Evolutionary conservation across 2,329 filamentous ascomycete genomes (phyloP).

Genomic region (Clarireedia monteithiana): DNA sequence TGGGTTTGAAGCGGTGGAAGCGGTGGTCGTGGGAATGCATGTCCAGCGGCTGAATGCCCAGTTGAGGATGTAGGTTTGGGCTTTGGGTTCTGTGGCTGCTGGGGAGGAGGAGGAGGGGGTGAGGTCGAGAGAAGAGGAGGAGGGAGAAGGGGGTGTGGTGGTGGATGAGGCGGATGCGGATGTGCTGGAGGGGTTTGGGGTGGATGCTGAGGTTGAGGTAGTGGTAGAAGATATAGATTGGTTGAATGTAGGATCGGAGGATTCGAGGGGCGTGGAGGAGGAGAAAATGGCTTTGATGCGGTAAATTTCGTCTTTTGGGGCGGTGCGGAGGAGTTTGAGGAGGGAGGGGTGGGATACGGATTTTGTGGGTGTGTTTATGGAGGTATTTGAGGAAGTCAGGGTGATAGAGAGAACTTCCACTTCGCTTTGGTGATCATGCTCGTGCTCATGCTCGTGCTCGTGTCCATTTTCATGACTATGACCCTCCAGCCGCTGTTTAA

Average conservation of each 20-base stretch:
- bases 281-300: conserved; percentile 73
- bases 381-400: conserved; percentile 35
- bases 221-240: conserved; percentile 18
- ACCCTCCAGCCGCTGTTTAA: conserved; percentile 30
- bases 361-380: background rate
- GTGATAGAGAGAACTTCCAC: conserved; percentile 88
- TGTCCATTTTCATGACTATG: conserved; percentile 37
- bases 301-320: conserved; percentile 91
- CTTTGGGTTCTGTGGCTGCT: background rate
- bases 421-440: conserved; percentile 65
- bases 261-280: conserved; percentile 38
- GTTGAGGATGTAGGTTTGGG: conserved; percentile 71
- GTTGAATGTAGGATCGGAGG: conserved; percentile 41
- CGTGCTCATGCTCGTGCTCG: conserved; percentile 17
- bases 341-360: background rate
- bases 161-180: background rate
- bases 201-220: background rate
- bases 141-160: background rate
- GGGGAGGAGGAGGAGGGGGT: background rate
- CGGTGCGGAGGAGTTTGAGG: conserved; percentile 52
- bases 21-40: conserved; percentile 42
- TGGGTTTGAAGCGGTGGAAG: background rate
- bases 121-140: background rate
- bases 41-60: conserved; percentile 98
- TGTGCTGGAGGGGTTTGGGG: background rate